Conservation (phyloP, 768 basidiomycete species). For the Hygrophoropsis aurantiaca region DNA sequence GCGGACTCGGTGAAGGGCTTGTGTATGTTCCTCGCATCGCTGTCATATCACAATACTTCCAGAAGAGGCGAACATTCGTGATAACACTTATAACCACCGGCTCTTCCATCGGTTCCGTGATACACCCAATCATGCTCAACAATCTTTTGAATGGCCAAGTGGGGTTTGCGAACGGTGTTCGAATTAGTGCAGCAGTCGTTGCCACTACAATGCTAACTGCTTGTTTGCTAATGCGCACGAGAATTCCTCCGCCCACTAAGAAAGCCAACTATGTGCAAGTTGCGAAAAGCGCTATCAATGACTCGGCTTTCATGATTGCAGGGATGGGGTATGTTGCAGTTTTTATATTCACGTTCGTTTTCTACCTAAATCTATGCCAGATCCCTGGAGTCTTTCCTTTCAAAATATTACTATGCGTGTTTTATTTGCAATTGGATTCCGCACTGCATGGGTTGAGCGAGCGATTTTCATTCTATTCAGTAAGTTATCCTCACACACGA, state of each 20-base stretch:
- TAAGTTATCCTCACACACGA: constrained; percentile 16
- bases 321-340: background rate
- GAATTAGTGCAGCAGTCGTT: constrained; percentile 33
- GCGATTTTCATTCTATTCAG: constrained; percentile 55
- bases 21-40: constrained; percentile 46
- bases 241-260: constrained; percentile 30
- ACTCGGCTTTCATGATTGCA: background rate
- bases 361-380: too few relatives aligned
- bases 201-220: constrained; percentile 29
- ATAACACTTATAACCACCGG: constrained; percentile 49
- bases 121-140: constrained; percentile 61
- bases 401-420: constrained; percentile 47
- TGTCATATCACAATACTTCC: constrained; percentile 51
- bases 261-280: constrained; percentile 1
- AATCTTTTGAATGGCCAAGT: constrained; percentile 35
- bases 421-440: constrained; percentile 62
- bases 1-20: constrained; percentile 52
- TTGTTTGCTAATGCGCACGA: constrained; percentile 27
- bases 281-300: background rate
- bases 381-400: too few relatives aligned
- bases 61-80: constrained; percentile 40
- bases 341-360: too few relatives aligned
- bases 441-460: constrained; percentile 45
- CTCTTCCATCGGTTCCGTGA: constrained; percentile 49
- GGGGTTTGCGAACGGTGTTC: constrained; percentile 38